Conservation (phyloP, 257 asterid genomes). For the Nicotiana benthamiana region DNA sequence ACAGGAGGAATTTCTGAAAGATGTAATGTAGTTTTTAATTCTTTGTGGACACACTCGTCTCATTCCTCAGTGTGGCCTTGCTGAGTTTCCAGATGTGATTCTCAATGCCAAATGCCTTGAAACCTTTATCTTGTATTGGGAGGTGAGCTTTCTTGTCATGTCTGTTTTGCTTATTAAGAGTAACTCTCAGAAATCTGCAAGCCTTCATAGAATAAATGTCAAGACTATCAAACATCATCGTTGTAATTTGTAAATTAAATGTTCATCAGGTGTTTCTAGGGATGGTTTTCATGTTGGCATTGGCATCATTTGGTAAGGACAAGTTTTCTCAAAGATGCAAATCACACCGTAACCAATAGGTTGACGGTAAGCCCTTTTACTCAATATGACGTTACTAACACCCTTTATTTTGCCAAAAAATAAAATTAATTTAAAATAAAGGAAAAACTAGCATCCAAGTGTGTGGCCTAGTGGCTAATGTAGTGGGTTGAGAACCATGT, state of each 20-base stretch:
- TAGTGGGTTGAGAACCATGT: no score
- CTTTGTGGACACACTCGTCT: constrained; percentile 98
- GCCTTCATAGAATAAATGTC: neutral
- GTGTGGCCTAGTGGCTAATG: no score
- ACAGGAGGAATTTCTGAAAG: constrained; percentile 91
- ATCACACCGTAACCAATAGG: constrained; percentile 88
- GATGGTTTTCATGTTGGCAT: constrained; percentile 98
- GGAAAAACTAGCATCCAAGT: no score
- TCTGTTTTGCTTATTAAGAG: neutral
- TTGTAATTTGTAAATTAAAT: constrained; percentile 4
- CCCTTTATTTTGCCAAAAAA: no score
- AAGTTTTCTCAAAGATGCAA: constrained; percentile 98
- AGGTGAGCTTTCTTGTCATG: constrained; percentile 40
- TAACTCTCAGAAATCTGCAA: neutral
- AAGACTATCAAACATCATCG: neutral
- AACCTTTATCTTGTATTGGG: constrained; percentile 89
- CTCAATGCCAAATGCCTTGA: constrained; percentile 96
- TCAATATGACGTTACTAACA: neutral
- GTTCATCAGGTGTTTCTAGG: constrained; percentile 67
- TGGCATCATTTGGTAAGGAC: constrained; percentile 99
- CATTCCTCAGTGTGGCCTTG: constrained; percentile 93
- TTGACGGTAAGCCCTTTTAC: constrained; percentile 57
- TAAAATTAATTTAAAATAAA: no score
- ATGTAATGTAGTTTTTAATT: constrained; percentile 91
- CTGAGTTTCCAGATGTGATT: constrained; percentile 96